Evolutionary conservation across 805 yeast genomes (phyloP).

Genomic region (Candida gorgasii): DNA sequence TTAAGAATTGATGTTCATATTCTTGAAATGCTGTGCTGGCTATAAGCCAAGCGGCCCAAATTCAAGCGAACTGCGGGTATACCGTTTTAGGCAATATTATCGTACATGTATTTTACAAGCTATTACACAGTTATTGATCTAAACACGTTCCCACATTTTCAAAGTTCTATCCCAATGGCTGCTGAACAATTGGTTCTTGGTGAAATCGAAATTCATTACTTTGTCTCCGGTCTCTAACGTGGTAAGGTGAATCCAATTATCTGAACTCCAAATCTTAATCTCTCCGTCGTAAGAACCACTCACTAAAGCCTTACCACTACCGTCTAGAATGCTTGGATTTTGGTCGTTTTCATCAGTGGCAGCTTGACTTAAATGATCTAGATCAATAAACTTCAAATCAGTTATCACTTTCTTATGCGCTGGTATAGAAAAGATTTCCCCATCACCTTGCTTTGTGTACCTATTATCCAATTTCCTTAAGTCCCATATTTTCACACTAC

Average conservation of each 20-base stretch:
- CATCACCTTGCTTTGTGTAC: constrained; percentile 19
- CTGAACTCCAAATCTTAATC: constrained; percentile 61
- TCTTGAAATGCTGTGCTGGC: too few relatives aligned
- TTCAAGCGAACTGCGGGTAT: too few relatives aligned
- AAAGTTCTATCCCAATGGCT: constrained; percentile 87
- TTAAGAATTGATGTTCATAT: too few relatives aligned
- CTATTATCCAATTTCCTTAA: constrained; percentile 44
- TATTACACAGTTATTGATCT: too few relatives aligned
- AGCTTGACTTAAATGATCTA: constrained; percentile 16
- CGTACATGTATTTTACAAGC: too few relatives aligned
- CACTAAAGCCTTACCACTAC: constrained; percentile 49
- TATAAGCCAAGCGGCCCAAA: too few relatives aligned
- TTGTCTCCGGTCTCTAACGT: constrained; percentile 63
- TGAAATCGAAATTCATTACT: constrained; percentile 68
- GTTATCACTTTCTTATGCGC: constrained; percentile 77
- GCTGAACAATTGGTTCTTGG: constrained; percentile 49
- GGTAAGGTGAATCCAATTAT: constrained; percentile 63
- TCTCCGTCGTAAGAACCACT: constrained; percentile 73
- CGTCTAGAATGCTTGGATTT: constrained; percentile 28
- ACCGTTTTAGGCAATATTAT: too few relatives aligned
- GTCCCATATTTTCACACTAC: constrained; percentile 84
- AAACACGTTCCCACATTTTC: constrained; percentile 58
- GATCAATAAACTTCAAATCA: constrained; percentile 53
- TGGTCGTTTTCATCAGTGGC: constrained; percentile 31
- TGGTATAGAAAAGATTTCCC: constrained; percentile 50